These are phyloP conservation scores for Fusarium papillatum DNA, from an alignment of 2,329 filamentous ascomycete species.

Conservation along the genomic window DNA sequence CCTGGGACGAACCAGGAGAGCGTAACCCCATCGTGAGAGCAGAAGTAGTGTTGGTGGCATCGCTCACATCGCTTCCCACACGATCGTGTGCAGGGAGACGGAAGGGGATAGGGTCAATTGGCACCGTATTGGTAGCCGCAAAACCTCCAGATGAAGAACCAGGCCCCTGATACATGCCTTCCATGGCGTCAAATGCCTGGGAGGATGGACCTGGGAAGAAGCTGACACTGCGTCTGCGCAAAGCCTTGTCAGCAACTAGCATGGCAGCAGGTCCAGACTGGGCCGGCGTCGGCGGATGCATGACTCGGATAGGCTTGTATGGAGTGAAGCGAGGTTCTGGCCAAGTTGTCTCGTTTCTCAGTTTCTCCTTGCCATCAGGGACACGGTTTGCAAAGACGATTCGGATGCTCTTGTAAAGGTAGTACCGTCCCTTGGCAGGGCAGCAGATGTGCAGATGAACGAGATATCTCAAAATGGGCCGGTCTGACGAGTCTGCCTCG, in stretches of 20 bases:
- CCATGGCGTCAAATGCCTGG: conserved; percentile 53
- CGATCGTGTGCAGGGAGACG: conserved; percentile 51
- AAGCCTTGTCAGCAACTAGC: conserved; percentile 71
- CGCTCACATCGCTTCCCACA: conserved; percentile 49
- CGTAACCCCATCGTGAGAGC: conserved; percentile 34
- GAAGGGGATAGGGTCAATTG: conserved; percentile 67
- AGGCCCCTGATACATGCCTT: conserved; percentile 38
- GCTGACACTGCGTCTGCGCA: conserved; percentile 69
- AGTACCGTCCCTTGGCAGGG: conserved; percentile 85
- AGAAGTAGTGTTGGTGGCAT: conserved; percentile 44
- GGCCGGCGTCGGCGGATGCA: conserved; percentile 56
- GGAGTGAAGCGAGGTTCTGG: conserved; percentile 89
- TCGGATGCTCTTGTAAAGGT: conserved; percentile 91
- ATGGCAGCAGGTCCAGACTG: conserved; percentile 60
- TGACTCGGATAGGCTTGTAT: conserved; percentile 79
- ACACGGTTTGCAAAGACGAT: conserved; percentile 98
- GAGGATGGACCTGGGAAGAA: conserved; percentile 52
- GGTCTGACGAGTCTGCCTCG: conserved; percentile 54
- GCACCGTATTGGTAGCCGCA: conserved; percentile 48
- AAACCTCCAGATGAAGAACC: conserved; percentile 31
- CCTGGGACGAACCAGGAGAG: conserved; percentile 46
- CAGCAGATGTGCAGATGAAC: conserved; percentile 95
- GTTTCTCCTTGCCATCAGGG: conserved; percentile 93
- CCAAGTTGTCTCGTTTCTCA: conserved; percentile 89
- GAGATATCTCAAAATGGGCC: conserved; percentile 88